A percentile compares a stretch with the other conserved stretches of the same genome.
Evolutionary conservation across 208 protist genomes (phyloP).

Genomic region (Acanthamoeba royreba): DNA sequence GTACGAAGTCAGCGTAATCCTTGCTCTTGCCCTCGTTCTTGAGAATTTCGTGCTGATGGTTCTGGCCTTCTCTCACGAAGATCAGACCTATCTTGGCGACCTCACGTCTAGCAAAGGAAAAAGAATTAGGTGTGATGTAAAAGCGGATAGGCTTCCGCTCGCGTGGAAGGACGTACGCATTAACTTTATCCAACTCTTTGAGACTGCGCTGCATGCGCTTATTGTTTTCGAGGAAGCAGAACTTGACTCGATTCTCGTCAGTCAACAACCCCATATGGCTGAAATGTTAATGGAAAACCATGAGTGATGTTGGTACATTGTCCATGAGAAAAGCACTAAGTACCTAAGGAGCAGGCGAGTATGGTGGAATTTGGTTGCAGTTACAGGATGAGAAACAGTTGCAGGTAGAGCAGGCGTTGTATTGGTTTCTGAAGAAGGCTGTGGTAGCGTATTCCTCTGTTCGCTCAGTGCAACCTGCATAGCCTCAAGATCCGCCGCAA

Average conservation of each 20-base stretch:
- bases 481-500: neutral
- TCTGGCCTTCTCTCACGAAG: conserved; percentile 78
- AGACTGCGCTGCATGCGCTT: conserved; percentile 56
- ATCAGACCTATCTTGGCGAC: conserved; percentile 82
- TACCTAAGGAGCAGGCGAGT: neutral
- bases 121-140: neutral
- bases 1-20: conserved; percentile 74
- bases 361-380: conserved; percentile 39
- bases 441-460: neutral
- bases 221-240: conserved; percentile 67
- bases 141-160: neutral
- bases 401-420: neutral
- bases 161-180: neutral
- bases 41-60: conserved; percentile 75
- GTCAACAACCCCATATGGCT: conserved; percentile 69
- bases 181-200: conserved; percentile 64
- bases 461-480: neutral
- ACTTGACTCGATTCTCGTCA: conserved; percentile 61
- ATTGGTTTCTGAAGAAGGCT: neutral
- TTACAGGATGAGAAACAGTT: neutral
- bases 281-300: neutral
- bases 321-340: too few species aligned
- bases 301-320: too few species aligned
- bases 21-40: conserved; percentile 63
- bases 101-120: conserved; percentile 63